These are phyloP conservation scores for Nannochloropsis salina DNA, from an alignment of 108 stramenopile genomes.

Conservation along the genomic window DNA sequence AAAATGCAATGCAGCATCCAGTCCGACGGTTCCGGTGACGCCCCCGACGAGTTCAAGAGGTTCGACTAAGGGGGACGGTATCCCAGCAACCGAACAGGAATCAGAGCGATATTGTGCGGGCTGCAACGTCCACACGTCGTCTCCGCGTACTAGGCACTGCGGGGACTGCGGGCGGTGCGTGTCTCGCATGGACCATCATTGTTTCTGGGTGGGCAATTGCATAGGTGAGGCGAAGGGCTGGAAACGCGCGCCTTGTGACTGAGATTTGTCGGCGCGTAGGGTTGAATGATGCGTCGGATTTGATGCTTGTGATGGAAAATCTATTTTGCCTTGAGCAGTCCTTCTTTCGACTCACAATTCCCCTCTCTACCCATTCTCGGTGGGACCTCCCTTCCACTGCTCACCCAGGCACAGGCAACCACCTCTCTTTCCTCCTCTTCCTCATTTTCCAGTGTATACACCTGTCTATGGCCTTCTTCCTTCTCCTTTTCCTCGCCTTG, in stretches of 20 bases:
- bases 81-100: no score
- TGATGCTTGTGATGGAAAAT: no score
- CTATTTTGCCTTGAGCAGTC: not conserved
- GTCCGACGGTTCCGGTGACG: no score
- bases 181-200: not conserved
- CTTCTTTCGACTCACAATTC: not conserved
- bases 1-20: no score
- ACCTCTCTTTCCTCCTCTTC: constrained; percentile 17
- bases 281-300: no score
- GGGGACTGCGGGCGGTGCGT: not conserved
- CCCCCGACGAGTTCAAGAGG: no score
- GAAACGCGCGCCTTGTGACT: no score
- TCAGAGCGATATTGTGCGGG: no score
- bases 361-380: not conserved
- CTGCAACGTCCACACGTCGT: not conserved
- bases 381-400: not conserved
- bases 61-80: no score
- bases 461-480: not conserved
- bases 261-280: no score
- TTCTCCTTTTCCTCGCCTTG: not conserved
- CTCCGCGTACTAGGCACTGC: not conserved
- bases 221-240: not conserved
- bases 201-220: not conserved
- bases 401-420: constrained; percentile 11
- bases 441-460: not conserved